These are phyloP conservation scores for Calonectria hawksworthii DNA, from an alignment of 2,329 filamentous ascomycete genomes.

Conservation along the genomic window DNA sequence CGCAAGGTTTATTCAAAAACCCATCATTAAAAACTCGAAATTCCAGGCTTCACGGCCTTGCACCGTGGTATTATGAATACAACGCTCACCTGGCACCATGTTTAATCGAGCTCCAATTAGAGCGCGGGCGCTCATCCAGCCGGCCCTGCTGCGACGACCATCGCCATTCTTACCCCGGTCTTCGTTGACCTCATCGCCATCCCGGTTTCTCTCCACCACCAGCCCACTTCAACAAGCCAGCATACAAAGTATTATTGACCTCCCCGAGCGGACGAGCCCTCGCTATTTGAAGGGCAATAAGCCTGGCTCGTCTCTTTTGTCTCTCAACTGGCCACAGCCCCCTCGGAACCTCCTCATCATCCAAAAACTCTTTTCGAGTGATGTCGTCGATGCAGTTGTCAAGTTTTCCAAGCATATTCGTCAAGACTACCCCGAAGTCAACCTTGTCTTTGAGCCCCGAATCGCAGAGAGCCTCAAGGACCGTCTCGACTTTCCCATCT, in stretches of 20 bases:
- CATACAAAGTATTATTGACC: constrained; percentile 49
- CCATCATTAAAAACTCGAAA: constrained; percentile 27
- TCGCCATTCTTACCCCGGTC: constrained; percentile 9
- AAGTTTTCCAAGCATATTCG: constrained; percentile 79
- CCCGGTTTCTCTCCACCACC: constrained; percentile 65
- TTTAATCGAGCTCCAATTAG: constrained; percentile 33
- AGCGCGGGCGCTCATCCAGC: constrained; percentile 32
- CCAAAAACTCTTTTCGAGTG: constrained; percentile 69
- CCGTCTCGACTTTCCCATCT: constrained; percentile 80
- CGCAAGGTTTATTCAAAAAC: constrained; percentile 33
- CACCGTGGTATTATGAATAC: constrained; percentile 30
- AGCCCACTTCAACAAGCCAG: constrained; percentile 51
- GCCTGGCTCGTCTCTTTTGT: constrained; percentile 66
- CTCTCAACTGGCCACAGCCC: constrained; percentile 67
- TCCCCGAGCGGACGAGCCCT: constrained; percentile 52
- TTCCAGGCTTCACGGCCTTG: constrained; percentile 15
- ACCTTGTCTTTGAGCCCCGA: constrained; percentile 85
- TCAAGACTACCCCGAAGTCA: constrained; percentile 83
- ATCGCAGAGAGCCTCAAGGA: constrained; percentile 81
- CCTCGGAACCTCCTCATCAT: constrained; percentile 71
- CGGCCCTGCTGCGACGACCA: constrained; percentile 9
- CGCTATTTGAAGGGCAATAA: constrained; percentile 57
- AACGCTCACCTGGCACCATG: constrained; percentile 35
- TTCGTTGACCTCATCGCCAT: constrained; percentile 12
- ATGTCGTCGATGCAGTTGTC: constrained; percentile 66